These are phyloP conservation scores for Cryptosporidium sp. DNA, from an alignment of 169 alveolate species.

Conservation along the genomic window DNA sequence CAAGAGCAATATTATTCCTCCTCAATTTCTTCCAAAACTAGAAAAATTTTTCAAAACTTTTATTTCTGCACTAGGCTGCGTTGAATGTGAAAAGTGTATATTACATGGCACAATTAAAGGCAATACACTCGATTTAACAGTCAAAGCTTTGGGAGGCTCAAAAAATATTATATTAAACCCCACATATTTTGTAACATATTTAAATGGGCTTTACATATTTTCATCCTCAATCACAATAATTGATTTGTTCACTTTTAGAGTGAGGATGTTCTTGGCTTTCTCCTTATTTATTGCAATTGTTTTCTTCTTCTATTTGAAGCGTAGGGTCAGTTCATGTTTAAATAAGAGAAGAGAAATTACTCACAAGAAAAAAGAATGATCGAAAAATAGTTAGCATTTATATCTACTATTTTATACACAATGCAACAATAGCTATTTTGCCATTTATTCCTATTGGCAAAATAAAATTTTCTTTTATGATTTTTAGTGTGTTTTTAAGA, in stretches of 20 bases:
- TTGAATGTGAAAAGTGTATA: slow-evolving; percentile 72
- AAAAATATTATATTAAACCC: slow-evolving; percentile 11
- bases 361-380: background rate
- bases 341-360: background rate
- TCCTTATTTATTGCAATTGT: background rate
- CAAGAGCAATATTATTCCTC: slow-evolving; percentile 10
- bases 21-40: background rate
- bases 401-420: background rate
- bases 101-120: slow-evolving; percentile 71
- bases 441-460: background rate
- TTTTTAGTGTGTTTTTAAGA: background rate
- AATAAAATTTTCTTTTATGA: slow-evolving; percentile 24
- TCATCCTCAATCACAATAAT: slow-evolving; percentile 47
- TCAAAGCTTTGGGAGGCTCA: slow-evolving; percentile 16
- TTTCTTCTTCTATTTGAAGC: background rate
- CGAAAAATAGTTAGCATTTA: background rate
- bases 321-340: background rate
- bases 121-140: slow-evolving; percentile 48
- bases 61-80: slow-evolving; percentile 50
- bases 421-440: slow-evolving; percentile 37
- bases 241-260: slow-evolving; percentile 42
- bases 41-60: slow-evolving; percentile 35
- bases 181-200: slow-evolving; percentile 28
- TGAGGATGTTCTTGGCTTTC: slow-evolving; percentile 1
- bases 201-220: slow-evolving; percentile 63